Evolutionary conservation across 2,329 filamentous ascomycete genomes (phyloP).

Genomic region (Alternaria infectoria): DNA sequence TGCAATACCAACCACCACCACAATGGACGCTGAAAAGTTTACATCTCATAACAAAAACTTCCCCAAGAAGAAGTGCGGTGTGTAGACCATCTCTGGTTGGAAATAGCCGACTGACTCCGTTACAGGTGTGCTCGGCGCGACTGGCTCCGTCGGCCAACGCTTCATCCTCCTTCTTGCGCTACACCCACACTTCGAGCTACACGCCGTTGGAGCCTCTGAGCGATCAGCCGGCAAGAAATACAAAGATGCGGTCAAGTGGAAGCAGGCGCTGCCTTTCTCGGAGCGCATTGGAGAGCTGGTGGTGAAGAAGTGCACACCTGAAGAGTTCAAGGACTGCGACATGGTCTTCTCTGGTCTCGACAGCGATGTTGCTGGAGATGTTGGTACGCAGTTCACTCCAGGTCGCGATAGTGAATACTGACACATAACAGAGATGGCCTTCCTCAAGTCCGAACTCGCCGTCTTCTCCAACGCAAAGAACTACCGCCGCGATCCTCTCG

Average conservation of each 20-base stretch:
- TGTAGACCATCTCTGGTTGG: slow-evolving; percentile 49
- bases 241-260: slow-evolving; percentile 93
- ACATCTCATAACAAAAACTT: slow-evolving; percentile 50
- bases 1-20: slow-evolving; percentile 23
- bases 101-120: slow-evolving; percentile 16
- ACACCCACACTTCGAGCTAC: slow-evolving; percentile 85
- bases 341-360: slow-evolving; percentile 93
- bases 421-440: slow-evolving; percentile 72
- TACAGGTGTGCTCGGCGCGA: slow-evolving; percentile 78
- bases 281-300: slow-evolving; percentile 77
- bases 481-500: slow-evolving; percentile 86
- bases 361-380: slow-evolving; percentile 88
- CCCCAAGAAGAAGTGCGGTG: slow-evolving; percentile 61
- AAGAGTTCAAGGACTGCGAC: slow-evolving; percentile 87
- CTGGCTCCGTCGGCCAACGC: slow-evolving; percentile 91
- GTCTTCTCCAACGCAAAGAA: slow-evolving; percentile 99
- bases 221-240: slow-evolving; percentile 93
- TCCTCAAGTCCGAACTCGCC: slow-evolving; percentile 83
- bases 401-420: neutral
- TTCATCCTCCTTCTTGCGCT: slow-evolving; percentile 91
- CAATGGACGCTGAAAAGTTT: slow-evolving; percentile 54
- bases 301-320: slow-evolving; percentile 82
- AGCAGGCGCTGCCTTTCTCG: slow-evolving; percentile 85
- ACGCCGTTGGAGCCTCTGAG: slow-evolving; percentile 87
- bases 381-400: slow-evolving; percentile 65